Base-by-base conservation (phyloP, 129 eudicot species). In the Centaurea solstitialis region DNA sequence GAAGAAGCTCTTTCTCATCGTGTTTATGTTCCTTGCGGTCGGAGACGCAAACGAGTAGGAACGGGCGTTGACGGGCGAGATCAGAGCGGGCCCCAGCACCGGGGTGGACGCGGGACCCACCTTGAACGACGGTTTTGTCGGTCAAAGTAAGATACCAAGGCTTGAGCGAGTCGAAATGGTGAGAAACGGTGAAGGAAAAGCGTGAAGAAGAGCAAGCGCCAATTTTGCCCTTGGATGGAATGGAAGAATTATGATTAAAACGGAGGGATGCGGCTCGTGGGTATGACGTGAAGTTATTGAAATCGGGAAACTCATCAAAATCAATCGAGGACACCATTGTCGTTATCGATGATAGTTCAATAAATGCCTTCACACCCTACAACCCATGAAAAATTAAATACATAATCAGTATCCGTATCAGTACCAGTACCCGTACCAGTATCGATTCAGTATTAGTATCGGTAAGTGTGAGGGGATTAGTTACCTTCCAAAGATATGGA, bases 401-500 rank as follows among this genome's bases (percentile, higher is more conserved):
- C 6, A 17, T 18, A 33, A 81, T 39, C 18, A 74, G 6, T 15
- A 53, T 17, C 18, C 13, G 6, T 17, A 53, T 53, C 62, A 50
- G 7, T 50, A 50, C 5, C 61, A 50, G 20, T 3, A 50, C 13
- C 8, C 1, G 21, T 53, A 71, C 13, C 15, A 10, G 43, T 69
- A 21, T 26, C 39, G 26, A n/a, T n/a, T 50, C 8, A 3, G 21
- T 53, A 71, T 28, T 33, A 10, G 43, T 69, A 21, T 26, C 39
- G 26, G 18, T 64, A 53, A 15, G 6, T 59, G 20, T n/a, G 33
- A 73, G 67, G 66, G 35, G 33, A 20, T 39, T 38, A 18, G 5
- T 30, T 88, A 96, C 99, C 99, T 96, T 96, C 99, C 99, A 96
- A 71, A 96, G 99, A 84, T 85, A 91, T 37, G 98, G 87, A 87